phyloP scores from a whole-genome alignment of 352 stramenopile genomes.

The Pythium grandisporangium region DNA sequence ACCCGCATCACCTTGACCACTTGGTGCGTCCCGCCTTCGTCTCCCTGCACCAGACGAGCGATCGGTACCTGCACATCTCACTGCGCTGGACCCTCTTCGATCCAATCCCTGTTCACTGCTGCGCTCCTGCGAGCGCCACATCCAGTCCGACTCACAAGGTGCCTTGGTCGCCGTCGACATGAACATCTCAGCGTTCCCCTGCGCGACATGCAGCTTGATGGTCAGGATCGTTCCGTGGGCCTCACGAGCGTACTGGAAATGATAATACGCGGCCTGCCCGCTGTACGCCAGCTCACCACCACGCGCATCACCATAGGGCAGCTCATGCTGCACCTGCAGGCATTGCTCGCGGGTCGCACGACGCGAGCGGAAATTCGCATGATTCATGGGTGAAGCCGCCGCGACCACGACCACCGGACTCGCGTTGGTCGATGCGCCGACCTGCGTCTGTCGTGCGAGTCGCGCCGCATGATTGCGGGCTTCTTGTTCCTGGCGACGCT shows the following conservation, averaged over 20 bases:
- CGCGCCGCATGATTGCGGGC: constrained; percentile 28
- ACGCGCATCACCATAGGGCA: constrained; percentile 34
- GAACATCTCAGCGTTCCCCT: constrained; percentile 51
- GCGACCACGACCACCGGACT: no score
- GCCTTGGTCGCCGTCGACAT: constrained; percentile 61
- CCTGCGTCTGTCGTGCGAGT: no score
- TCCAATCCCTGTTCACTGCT: no score
- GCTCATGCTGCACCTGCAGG: constrained; percentile 31
- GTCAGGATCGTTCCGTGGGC: constrained; percentile 41
- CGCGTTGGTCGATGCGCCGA: background rate
- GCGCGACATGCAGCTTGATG: constrained; percentile 30
- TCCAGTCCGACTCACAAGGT: constrained; percentile 54
- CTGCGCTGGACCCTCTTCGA: no score
- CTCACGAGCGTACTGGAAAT: constrained; percentile 37
- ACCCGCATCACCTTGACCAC: no score
- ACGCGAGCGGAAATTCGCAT: constrained; percentile 36
- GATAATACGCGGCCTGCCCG: constrained; percentile 30
- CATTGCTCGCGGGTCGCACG: constrained; percentile 48
- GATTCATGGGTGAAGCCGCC: no score
- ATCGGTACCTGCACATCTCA: no score
- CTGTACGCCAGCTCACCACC: constrained; percentile 14
- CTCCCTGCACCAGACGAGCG: no score
- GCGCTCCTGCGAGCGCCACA: constrained; percentile 53
- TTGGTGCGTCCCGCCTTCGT: no score
- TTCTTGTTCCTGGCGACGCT: constrained; percentile 57